Conservation (phyloP, 2,329 filamentous ascomycete species). For the Bipolaris sorokiniana region DNA sequence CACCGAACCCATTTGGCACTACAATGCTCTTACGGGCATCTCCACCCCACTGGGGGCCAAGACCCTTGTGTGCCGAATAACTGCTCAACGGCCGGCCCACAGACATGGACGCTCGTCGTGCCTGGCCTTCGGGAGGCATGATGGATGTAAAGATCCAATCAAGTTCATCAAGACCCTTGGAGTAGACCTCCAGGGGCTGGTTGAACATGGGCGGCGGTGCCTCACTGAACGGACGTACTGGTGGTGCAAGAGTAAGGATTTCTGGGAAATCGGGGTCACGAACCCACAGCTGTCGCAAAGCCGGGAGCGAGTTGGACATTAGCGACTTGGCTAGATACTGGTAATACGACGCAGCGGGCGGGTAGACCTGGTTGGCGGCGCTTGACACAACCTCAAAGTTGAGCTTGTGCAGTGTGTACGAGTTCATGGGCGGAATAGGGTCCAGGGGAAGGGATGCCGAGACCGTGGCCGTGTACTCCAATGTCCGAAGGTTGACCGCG, state of each 20-base stretch:
- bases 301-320: slow-evolving; percentile 74
- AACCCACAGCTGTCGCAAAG: slow-evolving; percentile 79
- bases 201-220: slow-evolving; percentile 53
- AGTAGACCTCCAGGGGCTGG: slow-evolving; percentile 67
- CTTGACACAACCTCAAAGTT: slow-evolving; percentile 81
- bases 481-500: slow-evolving; percentile 63
- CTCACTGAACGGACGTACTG: slow-evolving; percentile 60
- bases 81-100: slow-evolving; percentile 54
- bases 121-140: slow-evolving; percentile 56
- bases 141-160: slow-evolving; percentile 72
- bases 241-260: slow-evolving; percentile 73
- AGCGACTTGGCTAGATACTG: slow-evolving; percentile 85
- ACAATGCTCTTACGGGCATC: slow-evolving; percentile 66
- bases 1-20: slow-evolving; percentile 71
- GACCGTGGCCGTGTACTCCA: slow-evolving; percentile 64
- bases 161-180: slow-evolving; percentile 69
- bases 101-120: slow-evolving; percentile 48
- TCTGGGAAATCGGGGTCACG: slow-evolving; percentile 85
- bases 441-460: slow-evolving; percentile 63
- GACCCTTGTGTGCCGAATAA: slow-evolving; percentile 54
- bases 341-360: slow-evolving; percentile 71
- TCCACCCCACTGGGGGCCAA: slow-evolving; percentile 64
- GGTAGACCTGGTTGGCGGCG: slow-evolving; percentile 61
- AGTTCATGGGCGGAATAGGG: slow-evolving; percentile 68
- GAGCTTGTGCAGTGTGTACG: slow-evolving; percentile 71